Evolutionary conservation across 176 grass and related monocot species (phyloP).

Genomic region (Avena eriantha): DNA sequence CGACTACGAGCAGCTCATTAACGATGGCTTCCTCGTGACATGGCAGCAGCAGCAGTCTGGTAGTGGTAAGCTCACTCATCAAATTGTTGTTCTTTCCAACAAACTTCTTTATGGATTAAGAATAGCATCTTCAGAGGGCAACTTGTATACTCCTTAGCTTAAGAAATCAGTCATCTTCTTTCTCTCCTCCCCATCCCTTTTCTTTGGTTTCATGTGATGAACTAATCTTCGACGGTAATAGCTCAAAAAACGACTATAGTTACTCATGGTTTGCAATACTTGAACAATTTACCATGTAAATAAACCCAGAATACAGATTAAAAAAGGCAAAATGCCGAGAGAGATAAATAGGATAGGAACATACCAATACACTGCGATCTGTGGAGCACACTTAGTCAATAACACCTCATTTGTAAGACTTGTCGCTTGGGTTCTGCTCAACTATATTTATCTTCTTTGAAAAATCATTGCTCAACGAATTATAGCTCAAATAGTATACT

Average conservation of each 20-base stretch:
- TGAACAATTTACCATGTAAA: too few relatives aligned
- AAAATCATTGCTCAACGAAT: neutral
- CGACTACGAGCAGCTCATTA: constrained; percentile 25
- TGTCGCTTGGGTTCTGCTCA: neutral
- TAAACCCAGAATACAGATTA: neutral
- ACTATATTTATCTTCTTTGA: neutral
- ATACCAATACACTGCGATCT: neutral
- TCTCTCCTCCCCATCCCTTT: neutral
- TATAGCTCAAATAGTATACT: neutral
- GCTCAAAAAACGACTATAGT: too few relatives aligned
- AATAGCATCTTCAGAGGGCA: neutral
- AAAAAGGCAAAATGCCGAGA: neutral
- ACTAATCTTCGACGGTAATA: too few relatives aligned
- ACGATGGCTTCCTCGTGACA: constrained; percentile 38
- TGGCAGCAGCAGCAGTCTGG: neutral
- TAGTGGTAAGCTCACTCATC: neutral
- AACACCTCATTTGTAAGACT: neutral
- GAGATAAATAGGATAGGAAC: neutral
- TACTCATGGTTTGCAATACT: too few relatives aligned
- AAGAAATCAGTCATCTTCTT: neutral
- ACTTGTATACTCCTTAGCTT: neutral
- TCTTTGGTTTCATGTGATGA: neutral
- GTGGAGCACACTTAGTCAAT: neutral
- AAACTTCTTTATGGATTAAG: neutral
- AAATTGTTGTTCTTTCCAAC: neutral